Evolutionary conservation across 139 green algal genomes (phyloP), one percentile per base, ranked within the genome.

Genomic region (Picochlorum sp.): DNA sequence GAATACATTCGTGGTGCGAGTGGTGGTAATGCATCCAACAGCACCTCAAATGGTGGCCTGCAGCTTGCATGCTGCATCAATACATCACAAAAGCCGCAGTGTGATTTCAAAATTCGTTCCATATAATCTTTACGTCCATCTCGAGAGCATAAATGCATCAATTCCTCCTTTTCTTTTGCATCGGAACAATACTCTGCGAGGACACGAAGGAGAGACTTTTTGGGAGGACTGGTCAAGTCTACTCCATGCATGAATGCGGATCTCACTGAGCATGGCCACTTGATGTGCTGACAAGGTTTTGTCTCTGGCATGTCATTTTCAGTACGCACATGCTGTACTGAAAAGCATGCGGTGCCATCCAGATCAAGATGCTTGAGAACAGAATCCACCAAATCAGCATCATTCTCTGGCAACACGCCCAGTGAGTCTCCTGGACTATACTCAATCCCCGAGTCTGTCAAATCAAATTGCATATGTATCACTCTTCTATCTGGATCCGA

Each of bases 1-100:
- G 89, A 97, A 78, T 98, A 98, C 70, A 95, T 76, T 65, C 90
- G 74, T 0, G 91, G 83, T 11, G 69, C 54, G 23, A 97, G 78
- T 8, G 87, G 78, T 2, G 85, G 83, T 58, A 96, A 77, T 2
- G 73, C 74, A 63, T 95, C 85, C 31, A 97, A 77, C 49, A 98
- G 81, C 13, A 74, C 79, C 9, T 74, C 85, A 38, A 96, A 66
- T 0, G 83, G 73, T 4, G 87, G 90, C 18, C 69, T 58, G 78
- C 86, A 95, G 16, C 77, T 90, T 38, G 80, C 77, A 65, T 86
- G 92, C 37, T 69, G 56, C 6, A 69, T 20, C 38, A 98, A 75
- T 57, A 98, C 70, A 49, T 95, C 79, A 49, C 94, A 72, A 57
- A 98, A 71, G 7, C 70, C 75, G 11, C 86, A 81, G 45, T 76